Evolutionary conservation across 805 yeast species (phyloP), one percentile per base, ranked within the genome.

Genomic region (Saccharomyces jurei): DNA sequence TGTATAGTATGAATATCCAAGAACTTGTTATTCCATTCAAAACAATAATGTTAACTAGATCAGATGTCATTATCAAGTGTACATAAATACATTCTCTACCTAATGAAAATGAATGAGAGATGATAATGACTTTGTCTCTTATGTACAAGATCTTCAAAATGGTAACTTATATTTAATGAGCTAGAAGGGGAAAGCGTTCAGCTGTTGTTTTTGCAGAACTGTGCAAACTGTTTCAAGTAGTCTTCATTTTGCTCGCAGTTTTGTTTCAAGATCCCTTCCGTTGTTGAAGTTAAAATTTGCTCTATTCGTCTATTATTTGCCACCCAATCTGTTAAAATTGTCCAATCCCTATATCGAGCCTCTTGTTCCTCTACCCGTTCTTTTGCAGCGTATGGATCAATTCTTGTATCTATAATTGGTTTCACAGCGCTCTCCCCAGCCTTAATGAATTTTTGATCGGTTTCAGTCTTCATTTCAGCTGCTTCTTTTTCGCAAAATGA

Each of bases 311-410:
- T 55, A 55, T 78, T 80, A 59, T 76, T 78, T 22, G 67, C 61
- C 14, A 72, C 68, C 71, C 77, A 74, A 11, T 60, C 66, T 6
- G 56, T 54, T 9, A 78, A 51, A 4, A 58, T 58, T n/a, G 64
- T 62, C 51, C 70, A 69, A 14, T 67, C 64, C 1, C 26, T 50
- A 48, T 66, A 71, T 47, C 67, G 67, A 3, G 59, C 54, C 17
- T 70, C 70, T 17, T 67, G 63, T 21, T 65, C 63, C 6, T 68
- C 68, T 25, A 66, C 57, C 6, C 67, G 46, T 48, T 77, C 79
- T 51, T 75, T 71, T 10, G 72, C 68, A 3, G 79, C 79, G 58
- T 81, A 81, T 0, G 85, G 84, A 60, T 81, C 83, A 4, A 77
- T 58, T 29, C 80, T 64, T 4, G 68, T 62, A 30, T 69, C 67